Percentiles rank a stretch among this genome's conserved stretches.
phyloP scores from a whole-genome alignment of 257 asterid species.

The Nicotiana tabacum region DNA sequence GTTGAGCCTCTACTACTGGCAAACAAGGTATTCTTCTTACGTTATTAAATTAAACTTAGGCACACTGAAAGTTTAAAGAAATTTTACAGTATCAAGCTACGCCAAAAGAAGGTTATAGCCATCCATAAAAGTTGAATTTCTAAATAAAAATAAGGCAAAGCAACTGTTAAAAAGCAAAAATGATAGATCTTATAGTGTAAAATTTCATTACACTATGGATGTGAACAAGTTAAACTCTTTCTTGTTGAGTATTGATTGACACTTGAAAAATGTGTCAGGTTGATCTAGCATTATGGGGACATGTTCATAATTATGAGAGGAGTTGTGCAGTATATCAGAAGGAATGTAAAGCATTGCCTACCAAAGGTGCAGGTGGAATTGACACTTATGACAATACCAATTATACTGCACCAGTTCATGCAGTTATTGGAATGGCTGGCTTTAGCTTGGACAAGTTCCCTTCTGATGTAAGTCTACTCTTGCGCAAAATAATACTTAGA shows the following conservation, averaged over 20 bases:
- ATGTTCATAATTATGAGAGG: constrained; percentile 91
- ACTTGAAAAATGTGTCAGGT: constrained; percentile 32
- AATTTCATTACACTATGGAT: too few relatives aligned
- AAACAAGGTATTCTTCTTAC: constrained; percentile 42
- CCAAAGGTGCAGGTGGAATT: constrained; percentile 32
- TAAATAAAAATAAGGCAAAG: too few relatives aligned
- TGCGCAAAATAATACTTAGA: not conserved
- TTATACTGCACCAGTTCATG: constrained; percentile 77
- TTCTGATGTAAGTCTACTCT: constrained; percentile 24
- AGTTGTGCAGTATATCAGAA: constrained; percentile 59
- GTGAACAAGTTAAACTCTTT: too few relatives aligned
- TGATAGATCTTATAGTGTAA: too few relatives aligned
- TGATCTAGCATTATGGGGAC: constrained; percentile 75
- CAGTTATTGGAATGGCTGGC: constrained; percentile 89
- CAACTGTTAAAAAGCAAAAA: too few relatives aligned
- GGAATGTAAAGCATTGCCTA: constrained; percentile 61
- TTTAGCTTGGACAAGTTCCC: constrained; percentile 60
- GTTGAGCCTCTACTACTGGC: constrained; percentile 68
- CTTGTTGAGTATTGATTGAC: too few relatives aligned
- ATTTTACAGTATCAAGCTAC: too few relatives aligned
- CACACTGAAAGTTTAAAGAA: too few relatives aligned
- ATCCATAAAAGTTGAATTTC: too few relatives aligned
- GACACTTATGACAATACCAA: constrained; percentile 46
- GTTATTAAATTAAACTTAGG: too few relatives aligned
- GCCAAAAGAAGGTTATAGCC: too few relatives aligned